Evolutionary conservation across 176 grass and related monocot species (phyloP).

Genomic region (Pontederia crassipes): DNA sequence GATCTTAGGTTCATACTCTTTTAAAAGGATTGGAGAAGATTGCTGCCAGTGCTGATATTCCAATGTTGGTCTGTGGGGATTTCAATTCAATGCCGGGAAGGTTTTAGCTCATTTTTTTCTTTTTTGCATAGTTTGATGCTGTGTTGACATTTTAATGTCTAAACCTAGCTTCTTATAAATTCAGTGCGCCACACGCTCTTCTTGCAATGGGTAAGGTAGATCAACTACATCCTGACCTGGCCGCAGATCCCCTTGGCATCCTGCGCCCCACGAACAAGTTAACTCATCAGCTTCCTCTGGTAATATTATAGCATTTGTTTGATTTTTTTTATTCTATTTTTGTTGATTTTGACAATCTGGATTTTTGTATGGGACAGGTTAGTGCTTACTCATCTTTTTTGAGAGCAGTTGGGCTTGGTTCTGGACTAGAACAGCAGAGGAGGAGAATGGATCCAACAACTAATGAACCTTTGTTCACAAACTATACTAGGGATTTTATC

Average conservation of each 20-base stretch:
- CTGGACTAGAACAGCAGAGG: conserved; percentile 79
- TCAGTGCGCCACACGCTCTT: conserved; percentile 80
- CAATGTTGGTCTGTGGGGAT: conserved; percentile 99
- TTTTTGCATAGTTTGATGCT: background rate
- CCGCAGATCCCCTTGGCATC: conserved; percentile 78
- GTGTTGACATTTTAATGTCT: background rate
- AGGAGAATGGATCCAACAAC: conserved; percentile 89
- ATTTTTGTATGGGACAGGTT: conserved; percentile 38
- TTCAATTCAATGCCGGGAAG: conserved; percentile 92
- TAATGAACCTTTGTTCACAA: conserved; percentile 97
- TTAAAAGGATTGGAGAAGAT: conserved; percentile 99
- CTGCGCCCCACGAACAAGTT: conserved; percentile 75
- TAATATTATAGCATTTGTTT: conserved; percentile 27
- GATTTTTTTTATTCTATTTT: conserved; percentile 1
- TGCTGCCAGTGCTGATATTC: conserved; percentile 97
- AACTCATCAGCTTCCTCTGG: conserved; percentile 95
- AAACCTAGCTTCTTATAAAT: conserved; percentile 22
- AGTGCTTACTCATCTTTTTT: conserved; percentile 98
- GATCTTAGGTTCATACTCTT: conserved; percentile 79
- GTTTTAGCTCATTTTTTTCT: conserved; percentile 18
- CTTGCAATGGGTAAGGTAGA: conserved; percentile 94
- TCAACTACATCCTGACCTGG: conserved; percentile 88
- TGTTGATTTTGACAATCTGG: conserved; percentile 9
- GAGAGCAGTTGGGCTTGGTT: conserved; percentile 49
- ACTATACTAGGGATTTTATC: conserved; percentile 93